Evolutionary conservation across 2,329 filamentous ascomycete genomes (phyloP), one percentile per base, ranked within the genome.

Genomic region (Penicillium nordicum): DNA sequence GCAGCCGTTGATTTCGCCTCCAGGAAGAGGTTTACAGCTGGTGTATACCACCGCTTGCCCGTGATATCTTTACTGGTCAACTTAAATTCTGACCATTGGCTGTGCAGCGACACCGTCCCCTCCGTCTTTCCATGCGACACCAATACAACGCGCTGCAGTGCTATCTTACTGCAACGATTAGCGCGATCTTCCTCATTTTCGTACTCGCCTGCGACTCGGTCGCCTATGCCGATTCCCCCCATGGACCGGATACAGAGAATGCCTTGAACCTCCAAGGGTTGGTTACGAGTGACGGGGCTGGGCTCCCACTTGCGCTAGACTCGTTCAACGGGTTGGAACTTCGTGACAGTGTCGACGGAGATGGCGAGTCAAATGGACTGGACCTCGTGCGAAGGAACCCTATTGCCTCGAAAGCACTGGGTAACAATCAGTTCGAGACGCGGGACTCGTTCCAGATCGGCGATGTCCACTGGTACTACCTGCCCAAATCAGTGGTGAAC

Each of bases 141-240:
- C 73, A 86, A 74, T 81, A 87, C 72, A 86, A 82, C 71, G 85
- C 83, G 67, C 78, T 89, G 64, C 89, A 89, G 78, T 88, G 86
- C 76, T 87, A 88, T 70, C 83, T 90, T 68, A 83, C 83, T 69
- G 85, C 86, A 66, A 89, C 87, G 55, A 70, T 88, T 51, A 78
- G 82, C 66, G 84, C 85, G 52, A 83, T 84, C 32, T 74, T 84
- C 30, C 69, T 88, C 49, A 72, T 89, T 32, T 65, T 88, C 34
- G 67, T 84, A 38, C 75, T 88, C 55, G 72, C 83, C 27, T 78
- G 89, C 37, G 82, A 83, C 18, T 78, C 79, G 51, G 81, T 86
- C 61, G 88, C 84, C 44, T 80, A 87, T 63, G 88, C 88, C 10
- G 77, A 90, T 52, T 60, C 80, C 14, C 71, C 75, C 55, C 74